Evolutionary conservation across 805 yeast species (phyloP).

Genomic region (Cyberlindnera subsufficiens): DNA sequence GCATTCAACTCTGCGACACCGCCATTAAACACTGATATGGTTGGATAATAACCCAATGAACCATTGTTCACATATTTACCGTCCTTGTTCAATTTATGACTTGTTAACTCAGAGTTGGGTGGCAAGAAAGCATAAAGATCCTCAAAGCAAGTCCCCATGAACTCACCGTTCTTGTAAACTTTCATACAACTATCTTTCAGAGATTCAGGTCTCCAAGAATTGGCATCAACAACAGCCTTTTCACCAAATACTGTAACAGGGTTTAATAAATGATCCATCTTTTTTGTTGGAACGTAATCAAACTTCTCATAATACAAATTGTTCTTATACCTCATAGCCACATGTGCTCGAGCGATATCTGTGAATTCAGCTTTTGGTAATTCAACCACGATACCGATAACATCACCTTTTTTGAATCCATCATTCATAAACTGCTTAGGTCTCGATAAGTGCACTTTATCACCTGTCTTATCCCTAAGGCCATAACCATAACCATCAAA

Average conservation of each 20-base stretch:
- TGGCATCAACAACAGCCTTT: constrained; percentile 49
- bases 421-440: constrained; percentile 48
- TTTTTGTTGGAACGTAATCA: constrained; percentile 66
- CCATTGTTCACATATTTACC: constrained; percentile 66
- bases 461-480: constrained; percentile 71
- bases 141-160: constrained; percentile 58
- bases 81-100: constrained; percentile 26
- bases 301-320: constrained; percentile 78
- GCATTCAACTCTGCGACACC: constrained; percentile 71
- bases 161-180: constrained; percentile 74
- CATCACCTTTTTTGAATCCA: constrained; percentile 71
- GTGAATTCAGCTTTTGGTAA: constrained; percentile 48
- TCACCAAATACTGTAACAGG: constrained; percentile 72
- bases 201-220: constrained; percentile 40
- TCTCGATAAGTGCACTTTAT: constrained; percentile 69
- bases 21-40: constrained; percentile 72
- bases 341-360: constrained; percentile 71
- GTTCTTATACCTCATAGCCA: constrained; percentile 77
- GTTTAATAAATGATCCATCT: constrained; percentile 67
- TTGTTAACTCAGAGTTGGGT: constrained; percentile 54
- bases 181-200: constrained; percentile 54
- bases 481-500: constrained; percentile 94
- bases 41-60: constrained; percentile 84
- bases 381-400: constrained; percentile 68
- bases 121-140: constrained; percentile 74